These are phyloP conservation scores for Pueraria montana DNA, from an alignment of 306 rosid genomes.

Conservation along the genomic window DNA sequence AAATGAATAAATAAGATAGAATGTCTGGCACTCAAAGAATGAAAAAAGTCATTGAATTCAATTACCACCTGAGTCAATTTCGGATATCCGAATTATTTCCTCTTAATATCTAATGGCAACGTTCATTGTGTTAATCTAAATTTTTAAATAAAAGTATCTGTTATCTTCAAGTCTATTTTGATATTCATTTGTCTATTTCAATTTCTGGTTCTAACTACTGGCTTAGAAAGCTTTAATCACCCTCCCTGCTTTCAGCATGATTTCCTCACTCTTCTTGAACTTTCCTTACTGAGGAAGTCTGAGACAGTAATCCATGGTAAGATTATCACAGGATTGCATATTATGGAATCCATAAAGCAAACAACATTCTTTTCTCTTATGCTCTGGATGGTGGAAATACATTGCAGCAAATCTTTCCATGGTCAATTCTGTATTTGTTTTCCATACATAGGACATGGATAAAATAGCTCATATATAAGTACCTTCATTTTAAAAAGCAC, in stretches of 20 bases:
- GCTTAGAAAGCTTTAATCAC: background rate
- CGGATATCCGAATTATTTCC: background rate
- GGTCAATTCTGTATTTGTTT: too few relatives aligned
- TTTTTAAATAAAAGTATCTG: background rate
- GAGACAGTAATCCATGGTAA: too few relatives aligned
- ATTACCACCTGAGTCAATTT: background rate
- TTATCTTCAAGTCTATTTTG: background rate
- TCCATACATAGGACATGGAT: too few relatives aligned
- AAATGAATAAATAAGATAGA: too few relatives aligned
- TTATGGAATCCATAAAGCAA: background rate
- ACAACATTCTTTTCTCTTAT: background rate
- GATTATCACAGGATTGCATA: background rate
- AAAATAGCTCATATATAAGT: too few relatives aligned
- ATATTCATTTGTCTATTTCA: background rate
- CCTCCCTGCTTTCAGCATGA: conserved; percentile 12
- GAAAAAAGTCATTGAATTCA: too few relatives aligned
- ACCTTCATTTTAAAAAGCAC: too few relatives aligned
- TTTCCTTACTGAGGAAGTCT: conserved; percentile 1
- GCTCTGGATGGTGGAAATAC: too few relatives aligned
- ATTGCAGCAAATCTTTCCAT: background rate
- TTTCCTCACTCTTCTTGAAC: background rate
- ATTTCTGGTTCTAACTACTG: background rate
- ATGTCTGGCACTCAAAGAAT: background rate
- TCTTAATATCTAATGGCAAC: background rate
- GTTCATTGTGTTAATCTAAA: conserved; percentile 24